Conservation (phyloP, 352 stramenopile species). For the Globisporangium nagaii region DNA sequence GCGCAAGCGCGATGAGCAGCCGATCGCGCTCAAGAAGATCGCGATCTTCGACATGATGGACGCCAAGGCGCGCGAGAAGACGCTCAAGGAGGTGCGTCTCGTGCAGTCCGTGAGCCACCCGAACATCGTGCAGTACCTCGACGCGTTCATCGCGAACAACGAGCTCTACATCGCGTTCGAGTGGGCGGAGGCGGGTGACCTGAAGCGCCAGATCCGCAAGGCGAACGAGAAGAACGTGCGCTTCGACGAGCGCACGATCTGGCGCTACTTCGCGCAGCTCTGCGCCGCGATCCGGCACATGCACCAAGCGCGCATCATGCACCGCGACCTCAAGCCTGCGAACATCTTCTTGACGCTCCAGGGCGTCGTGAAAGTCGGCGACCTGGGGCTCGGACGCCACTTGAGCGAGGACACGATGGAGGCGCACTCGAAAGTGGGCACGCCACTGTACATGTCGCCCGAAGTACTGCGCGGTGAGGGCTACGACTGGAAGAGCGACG, state of each 20-base stretch:
- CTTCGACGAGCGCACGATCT: slow-evolving; percentile 92
- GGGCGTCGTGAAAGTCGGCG: slow-evolving; percentile 88
- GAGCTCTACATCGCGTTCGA: slow-evolving; percentile 93
- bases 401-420: slow-evolving; percentile 79
- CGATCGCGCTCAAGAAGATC: slow-evolving; percentile 93
- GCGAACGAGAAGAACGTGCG: slow-evolving; percentile 75
- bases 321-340: slow-evolving; percentile 92
- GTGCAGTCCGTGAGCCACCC: slow-evolving; percentile 86
- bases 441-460: slow-evolving; percentile 93
- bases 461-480: slow-evolving; percentile 90
- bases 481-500: slow-evolving; percentile 95
- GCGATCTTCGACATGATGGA: slow-evolving; percentile 90
- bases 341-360: slow-evolving; percentile 93
- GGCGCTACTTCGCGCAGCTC: slow-evolving; percentile 92
- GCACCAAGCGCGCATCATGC: slow-evolving; percentile 89
- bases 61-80: slow-evolving; percentile 87
- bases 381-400: slow-evolving; percentile 69
- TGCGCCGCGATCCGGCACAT: slow-evolving; percentile 83
- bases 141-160: slow-evolving; percentile 88
- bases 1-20: slow-evolving; percentile 49
- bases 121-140: slow-evolving; percentile 92
- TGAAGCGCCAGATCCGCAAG: slow-evolving; percentile 91
- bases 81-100: slow-evolving; percentile 64
- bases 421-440: slow-evolving; percentile 90
- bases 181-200: slow-evolving; percentile 90